These are phyloP conservation scores for Fraxinus greggii DNA, from an alignment of 305 asterid genomes.

Conservation along the genomic window DNA sequence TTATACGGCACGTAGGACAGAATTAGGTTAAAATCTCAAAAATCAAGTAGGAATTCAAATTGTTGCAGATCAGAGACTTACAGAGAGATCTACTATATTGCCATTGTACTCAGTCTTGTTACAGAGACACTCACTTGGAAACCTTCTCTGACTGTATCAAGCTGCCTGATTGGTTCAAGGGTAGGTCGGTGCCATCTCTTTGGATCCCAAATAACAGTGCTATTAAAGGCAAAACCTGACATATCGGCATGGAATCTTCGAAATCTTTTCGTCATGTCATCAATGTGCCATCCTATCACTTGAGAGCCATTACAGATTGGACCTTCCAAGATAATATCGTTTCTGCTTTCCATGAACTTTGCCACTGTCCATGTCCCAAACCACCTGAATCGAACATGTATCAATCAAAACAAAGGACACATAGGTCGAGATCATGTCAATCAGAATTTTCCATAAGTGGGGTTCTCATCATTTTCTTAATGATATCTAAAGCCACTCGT, in stretches of 20 bases:
- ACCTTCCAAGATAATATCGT: constrained; percentile 48
- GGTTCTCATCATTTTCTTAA: background rate
- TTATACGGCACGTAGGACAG: background rate
- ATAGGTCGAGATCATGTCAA: background rate
- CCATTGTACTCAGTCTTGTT: background rate
- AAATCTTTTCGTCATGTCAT: constrained; percentile 28
- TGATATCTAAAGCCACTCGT: background rate
- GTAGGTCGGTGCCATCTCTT: constrained; percentile 68
- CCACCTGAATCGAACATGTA: constrained; percentile 46
- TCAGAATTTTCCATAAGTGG: background rate
- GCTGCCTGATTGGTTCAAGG: constrained; percentile 62
- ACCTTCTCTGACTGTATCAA: constrained; percentile 38
- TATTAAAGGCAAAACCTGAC: constrained; percentile 74
- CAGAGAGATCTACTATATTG: background rate
- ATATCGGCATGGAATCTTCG: constrained; percentile 59
- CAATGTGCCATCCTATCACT: constrained; percentile 69
- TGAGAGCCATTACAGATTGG: constrained; percentile 69
- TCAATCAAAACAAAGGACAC: background rate
- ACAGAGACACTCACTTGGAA: constrained; percentile 50
- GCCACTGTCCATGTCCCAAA: constrained; percentile 73
- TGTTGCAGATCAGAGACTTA: background rate
- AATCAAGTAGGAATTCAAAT: background rate
- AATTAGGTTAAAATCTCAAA: background rate
- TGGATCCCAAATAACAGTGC: constrained; percentile 75
- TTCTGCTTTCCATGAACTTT: constrained; percentile 40